A percentile compares a stretch with the other conserved stretches of the same genome.
These are phyloP conservation scores for Suhomyces taliae DNA, from an alignment of 1,139 yeast species.

Conservation along the genomic window DNA sequence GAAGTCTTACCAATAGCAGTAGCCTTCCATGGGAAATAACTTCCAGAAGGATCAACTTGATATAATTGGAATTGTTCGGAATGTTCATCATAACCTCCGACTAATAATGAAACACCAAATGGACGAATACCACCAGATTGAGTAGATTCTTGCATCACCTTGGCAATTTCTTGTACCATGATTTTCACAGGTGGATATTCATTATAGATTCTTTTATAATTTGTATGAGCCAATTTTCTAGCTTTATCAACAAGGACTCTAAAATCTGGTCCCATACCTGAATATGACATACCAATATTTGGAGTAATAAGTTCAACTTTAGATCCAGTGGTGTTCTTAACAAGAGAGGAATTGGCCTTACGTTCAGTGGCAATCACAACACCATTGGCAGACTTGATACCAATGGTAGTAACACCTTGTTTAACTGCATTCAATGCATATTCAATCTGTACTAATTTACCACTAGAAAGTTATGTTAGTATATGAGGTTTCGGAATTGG, in stretches of 20 bases:
- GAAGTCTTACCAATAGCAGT: conserved; percentile 98
- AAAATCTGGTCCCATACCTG: conserved; percentile 99
- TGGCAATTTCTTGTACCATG: conserved; percentile 91
- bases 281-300: conserved; percentile 92
- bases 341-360: conserved; percentile 77
- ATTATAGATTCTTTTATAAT: conserved; percentile 89
- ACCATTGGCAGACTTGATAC: conserved; percentile 95
- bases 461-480: conserved; percentile 49
- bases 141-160: conserved; percentile 96
- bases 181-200: conserved; percentile 97
- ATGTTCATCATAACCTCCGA: conserved; percentile 91
- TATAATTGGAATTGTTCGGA: conserved; percentile 75
- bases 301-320: conserved; percentile 89
- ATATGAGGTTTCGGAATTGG: background rate
- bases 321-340: conserved; percentile 70
- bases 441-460: conserved; percentile 96
- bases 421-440: conserved; percentile 97
- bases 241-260: conserved; percentile 92
- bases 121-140: conserved; percentile 99
- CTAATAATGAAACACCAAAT: conserved; percentile 89
- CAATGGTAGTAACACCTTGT: conserved; percentile 96
- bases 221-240: conserved; percentile 88
- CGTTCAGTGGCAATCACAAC: conserved; percentile 96
- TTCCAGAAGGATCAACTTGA: conserved; percentile 98
- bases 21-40: conserved; percentile 99